Evolutionary conservation across 2,329 filamentous ascomycete genomes (phyloP), one percentile per base, ranked within the genome.

Genomic region (Helotiales sp.): DNA sequence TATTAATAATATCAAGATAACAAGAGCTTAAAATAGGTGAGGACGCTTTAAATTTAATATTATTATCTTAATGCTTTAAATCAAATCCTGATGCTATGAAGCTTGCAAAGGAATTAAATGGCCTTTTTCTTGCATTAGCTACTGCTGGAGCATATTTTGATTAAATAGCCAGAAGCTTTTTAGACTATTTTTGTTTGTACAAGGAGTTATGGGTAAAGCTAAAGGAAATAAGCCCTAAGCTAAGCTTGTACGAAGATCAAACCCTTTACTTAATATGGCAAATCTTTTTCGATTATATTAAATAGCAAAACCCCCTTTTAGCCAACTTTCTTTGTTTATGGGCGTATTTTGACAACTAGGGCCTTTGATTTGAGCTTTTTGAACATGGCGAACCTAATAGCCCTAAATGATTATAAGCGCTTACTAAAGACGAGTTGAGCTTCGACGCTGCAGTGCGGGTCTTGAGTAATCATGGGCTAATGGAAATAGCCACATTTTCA

Each of bases 101-200:
- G 49, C 45, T 67, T 64, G 61, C 47, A 5, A 55, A 61, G 26
- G 49, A 67, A 58, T 40, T 67, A 22, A 47, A 67, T 28, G 61
- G 61, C 17, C 47, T 64, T 40, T 55, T 55, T n/a, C 61, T 67
- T 47, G 61, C 55, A 55, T n/a, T 67, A 49, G 47, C 61, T 50
- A 67, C 55, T n/a, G 61, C 61, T 57, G 61, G 61, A 58, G 45
- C 57, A 61, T 67, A 67, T 43, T 55, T 67, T 28, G 57, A 64
- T n/a, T 55, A 67, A 32, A 28, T 47, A 40, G 32, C 61, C 15
- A 50, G 13, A 11, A 67, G 61, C 28, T 20, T 67, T 24, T 61
- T 37, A 20, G 57, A 64, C n/a, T 67, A 67, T 61, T 49, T 64
- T 40, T 47, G 49, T n/a, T 8, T 67, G 1, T 67, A 67, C 61